Conservation (phyloP, 768 basidiomycete genomes). For the Boletus insuetus region DNA sequence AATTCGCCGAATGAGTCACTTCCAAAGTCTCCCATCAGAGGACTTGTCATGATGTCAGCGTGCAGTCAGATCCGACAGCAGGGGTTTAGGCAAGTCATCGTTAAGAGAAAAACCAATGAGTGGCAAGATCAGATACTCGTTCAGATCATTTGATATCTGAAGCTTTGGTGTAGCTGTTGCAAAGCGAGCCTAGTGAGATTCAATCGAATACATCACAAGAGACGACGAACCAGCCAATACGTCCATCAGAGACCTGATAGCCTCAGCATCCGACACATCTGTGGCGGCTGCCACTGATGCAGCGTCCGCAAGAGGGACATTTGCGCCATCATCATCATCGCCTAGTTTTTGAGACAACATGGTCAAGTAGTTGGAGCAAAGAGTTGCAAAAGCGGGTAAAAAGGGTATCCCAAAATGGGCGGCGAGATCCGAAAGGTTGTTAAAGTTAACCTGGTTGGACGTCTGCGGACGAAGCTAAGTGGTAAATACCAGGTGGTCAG, state of each 20-base stretch:
- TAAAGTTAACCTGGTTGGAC: conserved; percentile 60
- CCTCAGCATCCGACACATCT: conserved; percentile 25
- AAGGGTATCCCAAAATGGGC: conserved; percentile 75
- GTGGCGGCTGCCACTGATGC: conserved; percentile 25
- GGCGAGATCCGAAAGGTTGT: conserved; percentile 64
- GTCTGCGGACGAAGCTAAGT: conserved; percentile 56
- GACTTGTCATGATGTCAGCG: no score
- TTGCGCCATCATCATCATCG: conserved; percentile 38
- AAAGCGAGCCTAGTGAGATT: background rate
- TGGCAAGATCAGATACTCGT: conserved; percentile 46
- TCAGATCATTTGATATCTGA: conserved; percentile 35
- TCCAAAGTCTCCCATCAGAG: conserved; percentile 34
- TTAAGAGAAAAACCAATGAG: conserved; percentile 44
- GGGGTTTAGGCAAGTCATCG: conserved; percentile 46
- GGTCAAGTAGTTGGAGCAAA: conserved; percentile 62
- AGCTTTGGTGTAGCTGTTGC: conserved; percentile 39
- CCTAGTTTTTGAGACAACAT: conserved; percentile 59
- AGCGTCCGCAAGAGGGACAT: conserved; percentile 30
- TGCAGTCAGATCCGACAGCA: conserved; percentile 36
- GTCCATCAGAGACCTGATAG: conserved; percentile 38
- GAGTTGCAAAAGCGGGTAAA: conserved; percentile 39
- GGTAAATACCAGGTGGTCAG: no score
- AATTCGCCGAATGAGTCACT: conserved; percentile 30
- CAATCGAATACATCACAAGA: rapidly evolving
- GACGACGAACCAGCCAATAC: conserved; percentile 36